Evolutionary conservation across 495 filamentous ascomycete genomes (phyloP).

Genomic region (Xylaria telfairii): DNA sequence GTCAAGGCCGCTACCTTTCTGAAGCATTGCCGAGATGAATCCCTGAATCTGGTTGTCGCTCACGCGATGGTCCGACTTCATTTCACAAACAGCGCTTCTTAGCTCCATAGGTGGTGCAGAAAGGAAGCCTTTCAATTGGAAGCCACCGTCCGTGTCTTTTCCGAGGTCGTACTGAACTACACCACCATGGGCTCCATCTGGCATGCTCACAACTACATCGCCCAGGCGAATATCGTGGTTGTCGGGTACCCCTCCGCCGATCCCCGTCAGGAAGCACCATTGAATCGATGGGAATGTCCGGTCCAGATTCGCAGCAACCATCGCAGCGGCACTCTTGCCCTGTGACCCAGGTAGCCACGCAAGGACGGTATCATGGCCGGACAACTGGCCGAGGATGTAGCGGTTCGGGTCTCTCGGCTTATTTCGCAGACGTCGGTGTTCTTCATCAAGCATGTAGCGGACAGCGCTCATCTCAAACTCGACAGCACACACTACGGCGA

Average conservation of each 20-base stretch:
- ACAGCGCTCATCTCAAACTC: slow-evolving; percentile 1
- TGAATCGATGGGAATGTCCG: neutral
- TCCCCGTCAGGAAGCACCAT: neutral
- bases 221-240: neutral
- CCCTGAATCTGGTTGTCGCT: neutral
- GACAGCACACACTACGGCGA: too few relatives aligned
- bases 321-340: slow-evolving; percentile 7
- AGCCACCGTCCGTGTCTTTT: neutral
- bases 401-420: neutral
- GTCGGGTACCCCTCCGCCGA: too few relatives aligned
- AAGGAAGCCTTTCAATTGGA: neutral
- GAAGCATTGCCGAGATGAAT: neutral
- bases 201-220: slow-evolving; percentile 6
- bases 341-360: neutral
- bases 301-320: neutral
- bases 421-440: neutral
- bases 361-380: neutral
- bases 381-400: slow-evolving; percentile 10
- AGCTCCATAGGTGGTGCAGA: neutral
- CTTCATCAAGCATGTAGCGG: slow-evolving; percentile 2
- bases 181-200: neutral
- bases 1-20: neutral
- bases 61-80: neutral
- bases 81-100: neutral
- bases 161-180: slow-evolving; percentile 2